Evolutionary conservation across 495 filamentous ascomycete genomes (phyloP).

Genomic region (Thermothielavioides terrestris): DNA sequence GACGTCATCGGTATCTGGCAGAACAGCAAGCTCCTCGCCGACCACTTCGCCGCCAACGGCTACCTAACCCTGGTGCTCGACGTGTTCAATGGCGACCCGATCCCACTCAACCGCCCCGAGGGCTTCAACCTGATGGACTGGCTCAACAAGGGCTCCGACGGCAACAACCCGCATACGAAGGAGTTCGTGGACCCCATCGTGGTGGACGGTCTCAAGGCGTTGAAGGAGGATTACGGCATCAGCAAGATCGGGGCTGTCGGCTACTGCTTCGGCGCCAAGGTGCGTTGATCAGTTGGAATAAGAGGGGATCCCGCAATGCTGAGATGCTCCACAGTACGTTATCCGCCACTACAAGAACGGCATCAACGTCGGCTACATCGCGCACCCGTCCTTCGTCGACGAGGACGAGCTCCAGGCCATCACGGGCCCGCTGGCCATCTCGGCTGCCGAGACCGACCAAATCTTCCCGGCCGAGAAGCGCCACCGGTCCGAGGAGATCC

Average conservation of each 20-base stretch:
- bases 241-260: conserved; percentile 65
- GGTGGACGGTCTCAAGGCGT: conserved; percentile 35
- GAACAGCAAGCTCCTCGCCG: conserved; percentile 73
- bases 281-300: conserved; percentile 10
- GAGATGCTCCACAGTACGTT: conserved; percentile 28
- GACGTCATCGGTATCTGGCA: conserved; percentile 66
- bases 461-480: conserved; percentile 75
- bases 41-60: conserved; percentile 74
- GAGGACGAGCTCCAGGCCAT: conserved; percentile 68
- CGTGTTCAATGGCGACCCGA: conserved; percentile 63
- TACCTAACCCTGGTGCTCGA: conserved; percentile 73
- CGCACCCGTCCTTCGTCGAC: conserved; percentile 70
- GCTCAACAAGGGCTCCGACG: conserved; percentile 42
- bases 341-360: conserved; percentile 39
- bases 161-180: conserved; percentile 50
- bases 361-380: conserved; percentile 55
- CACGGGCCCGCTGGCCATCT: conserved; percentile 62
- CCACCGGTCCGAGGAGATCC: conserved; percentile 44
- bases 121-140: conserved; percentile 55
- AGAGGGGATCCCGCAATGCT: background rate
- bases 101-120: conserved; percentile 46
- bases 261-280: conserved; percentile 71
- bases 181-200: conserved; percentile 49
- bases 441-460: conserved; percentile 67
- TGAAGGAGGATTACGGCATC: conserved; percentile 42